A percentile compares a stretch with the other conserved stretches of the same genome.
Evolutionary conservation across 2,329 filamentous ascomycete genomes (phyloP).

Genomic region (Pseudocercospora cruenta): DNA sequence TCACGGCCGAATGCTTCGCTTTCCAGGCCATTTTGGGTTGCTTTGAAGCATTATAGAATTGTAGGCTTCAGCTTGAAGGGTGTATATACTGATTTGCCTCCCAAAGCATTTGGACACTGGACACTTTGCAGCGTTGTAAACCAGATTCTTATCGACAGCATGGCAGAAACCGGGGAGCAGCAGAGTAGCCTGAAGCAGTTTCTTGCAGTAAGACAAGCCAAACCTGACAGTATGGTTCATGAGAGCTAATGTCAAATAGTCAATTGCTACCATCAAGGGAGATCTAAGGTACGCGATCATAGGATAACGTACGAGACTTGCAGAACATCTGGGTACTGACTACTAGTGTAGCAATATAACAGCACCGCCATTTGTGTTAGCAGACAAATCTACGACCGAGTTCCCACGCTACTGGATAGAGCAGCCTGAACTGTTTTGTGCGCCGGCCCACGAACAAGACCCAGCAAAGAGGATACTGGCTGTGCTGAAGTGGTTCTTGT

Average conservation of each 20-base stretch:
- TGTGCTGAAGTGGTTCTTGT: conserved; percentile 55
- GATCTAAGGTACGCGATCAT: conserved; percentile 37
- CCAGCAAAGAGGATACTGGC: conserved; percentile 48
- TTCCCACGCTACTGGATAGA: conserved; percentile 54
- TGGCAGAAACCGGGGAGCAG: conserved; percentile 29
- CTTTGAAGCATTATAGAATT: not conserved
- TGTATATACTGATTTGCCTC: not conserved
- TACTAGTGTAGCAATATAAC: conserved; percentile 45
- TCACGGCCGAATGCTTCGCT: conserved; percentile 13
- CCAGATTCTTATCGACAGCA: not conserved
- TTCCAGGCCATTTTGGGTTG: conserved; percentile 2
- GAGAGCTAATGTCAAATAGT: conserved; percentile 3
- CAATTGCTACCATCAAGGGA: conserved; percentile 50
- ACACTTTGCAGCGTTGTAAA: not conserved
- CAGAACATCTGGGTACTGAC: not conserved
- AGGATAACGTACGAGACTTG: not conserved
- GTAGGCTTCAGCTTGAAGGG: not conserved
- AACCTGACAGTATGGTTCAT: not conserved
- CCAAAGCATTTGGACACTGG: not conserved
- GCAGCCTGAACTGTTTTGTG: conserved; percentile 50
- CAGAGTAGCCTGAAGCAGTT: conserved; percentile 36
- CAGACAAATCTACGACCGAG: conserved; percentile 50
- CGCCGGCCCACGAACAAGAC: conserved; percentile 47
- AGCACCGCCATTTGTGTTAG: conserved; percentile 51
- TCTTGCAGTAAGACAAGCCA: conserved; percentile 29